Conservation (phyloP, 2,329 filamentous ascomycete species). For the Ramularia endophylla region DNA sequence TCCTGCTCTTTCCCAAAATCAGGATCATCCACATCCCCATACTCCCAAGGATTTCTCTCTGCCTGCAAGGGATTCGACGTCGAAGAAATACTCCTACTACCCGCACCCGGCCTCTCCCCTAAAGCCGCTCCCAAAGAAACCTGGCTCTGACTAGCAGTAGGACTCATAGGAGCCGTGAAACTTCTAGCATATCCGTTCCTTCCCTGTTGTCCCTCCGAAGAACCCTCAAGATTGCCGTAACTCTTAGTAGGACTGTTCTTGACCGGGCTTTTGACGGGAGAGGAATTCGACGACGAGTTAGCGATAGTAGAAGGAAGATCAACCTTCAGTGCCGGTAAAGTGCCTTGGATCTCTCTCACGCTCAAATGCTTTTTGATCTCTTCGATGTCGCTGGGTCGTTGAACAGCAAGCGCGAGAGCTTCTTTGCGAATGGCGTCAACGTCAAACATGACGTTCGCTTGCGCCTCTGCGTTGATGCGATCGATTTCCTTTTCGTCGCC, state of each 20-base stretch:
- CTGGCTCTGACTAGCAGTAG: too few relatives aligned
- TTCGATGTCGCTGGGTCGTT: conserved; percentile 61
- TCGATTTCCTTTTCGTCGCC: conserved; percentile 42
- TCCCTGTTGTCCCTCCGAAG: too few relatives aligned
- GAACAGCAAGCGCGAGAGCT: conserved; percentile 67
- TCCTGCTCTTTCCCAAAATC: conserved; percentile 43
- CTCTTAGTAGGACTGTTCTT: too few relatives aligned
- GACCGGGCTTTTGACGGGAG: too few relatives aligned
- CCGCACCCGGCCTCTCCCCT: too few relatives aligned
- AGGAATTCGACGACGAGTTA: too few relatives aligned
- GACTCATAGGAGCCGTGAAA: too few relatives aligned
- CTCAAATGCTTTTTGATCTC: conserved; percentile 64
- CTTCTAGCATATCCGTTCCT: too few relatives aligned
- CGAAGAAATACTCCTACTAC: too few relatives aligned
- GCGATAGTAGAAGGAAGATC: too few relatives aligned
- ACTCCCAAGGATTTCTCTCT: conserved; percentile 40
- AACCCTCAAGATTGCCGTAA: too few relatives aligned
- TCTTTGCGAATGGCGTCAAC: conserved; percentile 77
- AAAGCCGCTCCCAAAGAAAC: too few relatives aligned
- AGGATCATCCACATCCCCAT: conserved; percentile 43
- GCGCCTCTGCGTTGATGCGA: conserved; percentile 33
- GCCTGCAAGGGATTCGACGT: not conserved
- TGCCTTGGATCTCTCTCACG: conserved; percentile 67
- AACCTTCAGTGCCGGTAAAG: conserved; percentile 83
- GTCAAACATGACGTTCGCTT: conserved; percentile 71